Conservation (phyloP, 768 basidiomycete genomes). For the Kwoniella shandongensis region DNA sequence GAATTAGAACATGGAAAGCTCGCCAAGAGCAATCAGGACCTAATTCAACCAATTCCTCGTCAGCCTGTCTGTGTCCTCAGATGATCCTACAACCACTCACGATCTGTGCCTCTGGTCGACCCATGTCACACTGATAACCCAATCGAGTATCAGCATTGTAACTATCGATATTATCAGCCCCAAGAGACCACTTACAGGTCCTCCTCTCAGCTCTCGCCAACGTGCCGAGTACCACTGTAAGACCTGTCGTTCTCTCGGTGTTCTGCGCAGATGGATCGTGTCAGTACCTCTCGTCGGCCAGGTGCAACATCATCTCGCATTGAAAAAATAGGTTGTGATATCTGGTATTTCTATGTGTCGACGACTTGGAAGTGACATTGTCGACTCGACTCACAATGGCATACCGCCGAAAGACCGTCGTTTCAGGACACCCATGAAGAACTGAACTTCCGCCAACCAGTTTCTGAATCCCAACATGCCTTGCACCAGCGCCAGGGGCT, state of each 20-base stretch:
- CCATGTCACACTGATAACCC: slow-evolving; percentile 41
- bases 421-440: slow-evolving; percentile 37
- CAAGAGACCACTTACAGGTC: slow-evolving; percentile 31
- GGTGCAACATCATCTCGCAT: no score
- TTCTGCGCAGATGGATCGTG: no score
- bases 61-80: slow-evolving; percentile 6
- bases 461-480: slow-evolving; percentile 38
- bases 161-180: background rate
- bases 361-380: no score
- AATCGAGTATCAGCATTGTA: background rate
- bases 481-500: slow-evolving; percentile 44
- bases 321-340: no score
- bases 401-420: slow-evolving; percentile 40
- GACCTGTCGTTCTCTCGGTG: slow-evolving; percentile 41
- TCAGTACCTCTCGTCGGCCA: no score
- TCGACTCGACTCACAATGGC: slow-evolving; percentile 40
- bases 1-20: slow-evolving; percentile 38
- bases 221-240: slow-evolving; percentile 42
- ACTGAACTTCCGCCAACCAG: slow-evolving; percentile 45
- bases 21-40: slow-evolving; percentile 41
- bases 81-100: slow-evolving; percentile 16
- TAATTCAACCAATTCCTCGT: slow-evolving; percentile 6
- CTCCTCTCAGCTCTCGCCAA: slow-evolving; percentile 46
- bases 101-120: slow-evolving; percentile 49
- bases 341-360: no score